A percentile compares a stretch with the other conserved stretches of the same genome.
These are phyloP conservation scores for Cystofilobasidium macerans DNA, from an alignment of 768 basidiomycete genomes.

Conservation along the genomic window DNA sequence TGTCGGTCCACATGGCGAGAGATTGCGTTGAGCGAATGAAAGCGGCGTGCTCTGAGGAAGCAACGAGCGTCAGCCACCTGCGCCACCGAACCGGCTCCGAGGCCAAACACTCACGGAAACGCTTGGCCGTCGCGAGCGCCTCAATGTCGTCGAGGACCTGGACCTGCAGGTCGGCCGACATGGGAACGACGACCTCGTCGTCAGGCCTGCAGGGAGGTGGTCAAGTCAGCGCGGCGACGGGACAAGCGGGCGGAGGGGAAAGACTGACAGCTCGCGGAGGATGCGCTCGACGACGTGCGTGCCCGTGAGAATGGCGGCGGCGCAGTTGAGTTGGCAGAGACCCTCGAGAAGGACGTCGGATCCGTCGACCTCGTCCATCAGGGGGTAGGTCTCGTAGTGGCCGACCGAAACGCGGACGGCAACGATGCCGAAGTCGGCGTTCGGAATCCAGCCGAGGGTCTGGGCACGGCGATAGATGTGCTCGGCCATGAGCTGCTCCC, in stretches of 20 bases:
- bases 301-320: conserved; percentile 63
- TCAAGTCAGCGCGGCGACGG: too few relatives aligned
- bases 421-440: conserved; percentile 17
- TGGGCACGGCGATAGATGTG: conserved; percentile 7
- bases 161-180: conserved; percentile 68
- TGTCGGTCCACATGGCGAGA: conserved; percentile 72
- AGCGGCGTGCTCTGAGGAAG: conserved; percentile 64
- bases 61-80: too few relatives aligned
- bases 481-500: conserved; percentile 7
- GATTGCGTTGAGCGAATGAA: conserved; percentile 77
- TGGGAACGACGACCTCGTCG: conserved; percentile 32
- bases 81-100: too few relatives aligned
- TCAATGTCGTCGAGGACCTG: conserved; percentile 71
- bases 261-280: conserved; percentile 33
- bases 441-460: background rate
- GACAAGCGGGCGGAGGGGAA: too few relatives aligned
- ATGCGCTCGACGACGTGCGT: conserved; percentile 34
- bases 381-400: conserved; percentile 16
- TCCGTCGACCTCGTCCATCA: conserved; percentile 25
- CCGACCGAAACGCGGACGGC: conserved; percentile 31
- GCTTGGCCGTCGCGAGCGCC: conserved; percentile 62
- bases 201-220: too few relatives aligned
- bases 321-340: conserved; percentile 60
- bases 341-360: conserved; percentile 46
- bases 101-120: conserved; percentile 55